Percentiles rank a stretch among this genome's conserved stretches.
phyloP scores from a whole-genome alignment of 768 basidiomycete species.

The Dioszegia crocea region DNA sequence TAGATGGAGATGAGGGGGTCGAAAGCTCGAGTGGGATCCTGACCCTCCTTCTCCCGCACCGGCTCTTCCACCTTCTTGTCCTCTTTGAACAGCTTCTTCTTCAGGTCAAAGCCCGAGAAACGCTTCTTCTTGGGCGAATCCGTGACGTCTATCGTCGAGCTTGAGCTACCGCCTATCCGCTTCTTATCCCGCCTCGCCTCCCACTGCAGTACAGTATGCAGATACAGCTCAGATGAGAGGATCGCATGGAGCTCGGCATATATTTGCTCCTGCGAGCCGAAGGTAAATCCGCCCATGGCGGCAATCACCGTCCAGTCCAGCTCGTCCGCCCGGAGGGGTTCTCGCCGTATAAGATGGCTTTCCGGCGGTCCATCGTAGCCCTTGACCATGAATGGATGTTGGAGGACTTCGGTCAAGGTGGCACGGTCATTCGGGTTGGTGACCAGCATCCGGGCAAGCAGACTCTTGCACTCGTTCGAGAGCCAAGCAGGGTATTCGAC shows the following conservation, averaged over 20 bases:
- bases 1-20: slow-evolving; percentile 96
- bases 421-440: slow-evolving; percentile 85
- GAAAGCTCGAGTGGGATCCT: slow-evolving; percentile 85
- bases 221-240: slow-evolving; percentile 73
- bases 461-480: slow-evolving; percentile 88
- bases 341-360: slow-evolving; percentile 78
- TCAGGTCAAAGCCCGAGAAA: slow-evolving; percentile 91
- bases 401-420: slow-evolving; percentile 73
- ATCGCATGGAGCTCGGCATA: slow-evolving; percentile 67
- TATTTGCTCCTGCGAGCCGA: slow-evolving; percentile 83
- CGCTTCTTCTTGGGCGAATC: slow-evolving; percentile 61
- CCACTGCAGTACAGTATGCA: slow-evolving; percentile 69
- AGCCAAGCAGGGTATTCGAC: slow-evolving; percentile 98
- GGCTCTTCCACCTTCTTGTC: slow-evolving; percentile 42
- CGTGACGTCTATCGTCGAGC: slow-evolving; percentile 36
- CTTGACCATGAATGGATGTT: slow-evolving; percentile 88
- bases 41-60: slow-evolving; percentile 45
- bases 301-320: slow-evolving; percentile 79
- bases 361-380: slow-evolving; percentile 76
- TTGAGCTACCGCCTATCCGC: slow-evolving; percentile 21
- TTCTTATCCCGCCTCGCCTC: slow-evolving; percentile 55
- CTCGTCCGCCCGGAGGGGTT: slow-evolving; percentile 82
- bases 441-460: slow-evolving; percentile 92
- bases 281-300: slow-evolving; percentile 95
- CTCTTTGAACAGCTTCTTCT: slow-evolving; percentile 70